Evolutionary conservation across 306 rosid genomes (phyloP), one percentile per base, ranked within the genome.

Genomic region (Adenanthera pavonina): DNA sequence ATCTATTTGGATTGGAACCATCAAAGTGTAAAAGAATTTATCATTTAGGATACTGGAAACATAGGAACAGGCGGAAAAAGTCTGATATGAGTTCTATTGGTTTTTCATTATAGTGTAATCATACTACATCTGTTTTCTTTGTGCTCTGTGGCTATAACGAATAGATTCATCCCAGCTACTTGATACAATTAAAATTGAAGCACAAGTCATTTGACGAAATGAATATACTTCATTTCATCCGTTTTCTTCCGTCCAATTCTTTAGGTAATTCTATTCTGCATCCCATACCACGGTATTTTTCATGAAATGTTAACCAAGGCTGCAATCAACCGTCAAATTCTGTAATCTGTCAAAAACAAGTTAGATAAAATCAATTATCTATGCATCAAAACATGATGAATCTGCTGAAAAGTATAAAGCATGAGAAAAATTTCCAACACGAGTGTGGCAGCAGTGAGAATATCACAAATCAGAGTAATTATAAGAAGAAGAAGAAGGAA

Each of bases 251-350:
- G 30, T 65, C 33, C 35, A 70, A 17, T 33, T 80, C 7, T 6
- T 6, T 36, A 25, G 30, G 30, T 25, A 25, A 25, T 6, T 72
- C 47, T 17, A 10, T 41, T 36, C 66, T 5, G 68, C 6, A 4
- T 9, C 4, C 78, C 66, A 53, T 35, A 33, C 8, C 62, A 3
- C 20, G 15, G 16, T 47, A 53, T n/a, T 41, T 35, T 41, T 53
- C 46, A 19, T 13, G 40, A 20, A 48, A 44, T 43, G 77, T 30
- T 43, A 69, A 59, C 67, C 46, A 25, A 33, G 9, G 44, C 70
- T 46, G 76, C 72, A 47, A 72, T n/a, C 47, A 56, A 34, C 38
- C 80, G 59, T 78, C 70, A 72, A 56, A n/a, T 48, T 69, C 82
- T 69, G 54, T 35, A 46, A n/a, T 17, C 44, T 75, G 78, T 25